These are phyloP conservation scores for Epichloe sylvatica DNA, from an alignment of 2,329 filamentous ascomycete species.

Conservation along the genomic window DNA sequence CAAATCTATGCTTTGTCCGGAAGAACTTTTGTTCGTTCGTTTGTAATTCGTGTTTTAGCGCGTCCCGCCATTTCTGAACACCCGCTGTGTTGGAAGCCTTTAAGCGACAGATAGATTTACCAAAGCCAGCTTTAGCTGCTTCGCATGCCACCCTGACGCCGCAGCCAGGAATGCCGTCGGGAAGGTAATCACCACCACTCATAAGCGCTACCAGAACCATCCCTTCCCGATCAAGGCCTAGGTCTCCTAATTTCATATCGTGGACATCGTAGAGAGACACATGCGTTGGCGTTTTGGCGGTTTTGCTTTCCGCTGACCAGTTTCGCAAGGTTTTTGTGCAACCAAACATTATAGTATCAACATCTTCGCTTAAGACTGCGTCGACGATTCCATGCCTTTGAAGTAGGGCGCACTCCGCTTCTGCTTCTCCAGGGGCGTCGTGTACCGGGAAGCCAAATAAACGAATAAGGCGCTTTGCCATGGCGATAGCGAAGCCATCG, in stretches of 20 bases:
- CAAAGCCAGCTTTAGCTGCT: constrained; percentile 79
- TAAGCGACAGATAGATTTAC: constrained; percentile 55
- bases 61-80: constrained; percentile 56
- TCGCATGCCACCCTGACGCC: constrained; percentile 82
- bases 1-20: constrained; percentile 56
- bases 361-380: constrained; percentile 88
- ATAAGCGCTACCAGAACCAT: constrained; percentile 92
- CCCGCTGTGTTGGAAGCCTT: constrained; percentile 43
- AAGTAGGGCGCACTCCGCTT: constrained; percentile 84
- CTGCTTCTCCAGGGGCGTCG: constrained; percentile 84
- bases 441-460: constrained; percentile 76
- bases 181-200: constrained; percentile 89
- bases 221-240: constrained; percentile 64
- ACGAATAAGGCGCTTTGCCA: constrained; percentile 71
- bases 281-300: constrained; percentile 63
- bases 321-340: constrained; percentile 66
- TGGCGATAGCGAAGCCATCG: constrained; percentile 53
- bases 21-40: constrained; percentile 80
- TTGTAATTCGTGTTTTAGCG: constrained; percentile 58
- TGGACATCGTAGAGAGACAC: constrained; percentile 65
- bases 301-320: constrained; percentile 61
- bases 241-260: constrained; percentile 32
- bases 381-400: constrained; percentile 76
- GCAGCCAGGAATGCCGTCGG: constrained; percentile 75
- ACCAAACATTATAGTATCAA: constrained; percentile 96